Base-by-base conservation (phyloP, 164 flowering plant species). In the Chloranthus sessilifolius region DNA sequence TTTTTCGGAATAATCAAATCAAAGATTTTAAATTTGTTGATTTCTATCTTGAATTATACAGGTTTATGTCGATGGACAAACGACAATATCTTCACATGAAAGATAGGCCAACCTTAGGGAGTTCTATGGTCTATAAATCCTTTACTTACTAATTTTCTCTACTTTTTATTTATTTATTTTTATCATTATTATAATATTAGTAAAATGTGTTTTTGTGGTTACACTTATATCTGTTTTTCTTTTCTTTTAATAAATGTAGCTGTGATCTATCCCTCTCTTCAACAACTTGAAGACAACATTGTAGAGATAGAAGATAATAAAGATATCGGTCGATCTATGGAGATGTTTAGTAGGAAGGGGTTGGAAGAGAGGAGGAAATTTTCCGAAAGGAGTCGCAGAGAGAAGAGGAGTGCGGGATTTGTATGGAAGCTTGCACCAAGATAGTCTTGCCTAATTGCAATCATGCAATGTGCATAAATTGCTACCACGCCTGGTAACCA, bases 381-480 rank as follows among this genome's bases (percentile, higher is more conserved):
- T 19, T 25, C 65, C 11, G 74, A 65, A 20, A 68, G 31, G 92
- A 89, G 39, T 55, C 68, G 38, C 86, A 91, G 43, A 78, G 88
- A 67, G 96, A 88, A 66, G 79, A 80, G 39, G 96, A 88, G 59
- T 88, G 96, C 71, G 96, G 90, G 28, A 84, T 88, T 55, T 88
- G 96, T 68, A 59, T 88, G 62, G 94, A 84, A 53, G 63, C 73
- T 10, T 78, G 95, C 67, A 63, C 84, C 52, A 91, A 88, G 69
- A 73, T 91, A 69, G 95, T 91, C 52, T 69, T 85, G 74, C 98
- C 98, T 33, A 79, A 71, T 52, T 91, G 96, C 71, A 83, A 85
- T 50, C 98, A 91, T 64, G 72, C 85, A 11, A 81, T 91, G 96
- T 91, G 96, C 75, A 85, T 85, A 63, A 85, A 73, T 56, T 91